Base-by-base conservation (phyloP, 768 basidiomycete genomes). In the Candolleomyces aberdarensis region DNA sequence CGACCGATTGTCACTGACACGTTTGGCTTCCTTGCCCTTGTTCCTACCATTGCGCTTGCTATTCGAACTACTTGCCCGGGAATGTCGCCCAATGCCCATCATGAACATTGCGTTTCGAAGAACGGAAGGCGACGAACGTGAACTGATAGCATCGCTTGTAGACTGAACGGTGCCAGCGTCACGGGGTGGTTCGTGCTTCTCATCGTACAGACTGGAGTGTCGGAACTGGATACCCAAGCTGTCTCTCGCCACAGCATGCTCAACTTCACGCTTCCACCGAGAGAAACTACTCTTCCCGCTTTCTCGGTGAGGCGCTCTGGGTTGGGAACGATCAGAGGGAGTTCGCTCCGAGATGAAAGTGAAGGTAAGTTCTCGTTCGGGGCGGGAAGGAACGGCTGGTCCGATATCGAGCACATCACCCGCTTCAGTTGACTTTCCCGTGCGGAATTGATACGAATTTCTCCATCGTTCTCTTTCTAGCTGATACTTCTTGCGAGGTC, bases 231-330 rank as follows among this genome's bases (percentile, higher is more conserved):
- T 72, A 2, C 78, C 78, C 5, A 81, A 62, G 19, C 71, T 69
- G 13, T 71, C 70, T 15, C 71, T 63, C n/a, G 67, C 75, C 36
- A 73, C 61, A 26, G 65, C 66, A 7, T 72, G 69, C 63, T 77
- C 76, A 20, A 76, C 70, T 55, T 80, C 79, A 44, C 73, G 70
- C 65, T 77, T 80, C 82, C 81, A 83, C 40, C 74, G 68, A 3
- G 71, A 56, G 58, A 81, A 82, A 13, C 76, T 78, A 31, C 76
- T 78, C 54, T 69, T 69, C 14, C 63, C 67, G 54, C 75, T 78
- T 3, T 67, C 67, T 11, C 74, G 70, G 51, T 50, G 17, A 22
- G 5, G 26, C 9, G 10, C 15, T 56, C n/a, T 47, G 14, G 53
- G 54, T 54, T 19, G 29, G 13, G 20, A 44, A 20, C 44, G 26